A percentile compares a stretch with the other conserved stretches of the same genome.
phyloP scores from a whole-genome alignment of 2,329 filamentous ascomycete genomes.

The Colletotrichum chrysophilum region DNA sequence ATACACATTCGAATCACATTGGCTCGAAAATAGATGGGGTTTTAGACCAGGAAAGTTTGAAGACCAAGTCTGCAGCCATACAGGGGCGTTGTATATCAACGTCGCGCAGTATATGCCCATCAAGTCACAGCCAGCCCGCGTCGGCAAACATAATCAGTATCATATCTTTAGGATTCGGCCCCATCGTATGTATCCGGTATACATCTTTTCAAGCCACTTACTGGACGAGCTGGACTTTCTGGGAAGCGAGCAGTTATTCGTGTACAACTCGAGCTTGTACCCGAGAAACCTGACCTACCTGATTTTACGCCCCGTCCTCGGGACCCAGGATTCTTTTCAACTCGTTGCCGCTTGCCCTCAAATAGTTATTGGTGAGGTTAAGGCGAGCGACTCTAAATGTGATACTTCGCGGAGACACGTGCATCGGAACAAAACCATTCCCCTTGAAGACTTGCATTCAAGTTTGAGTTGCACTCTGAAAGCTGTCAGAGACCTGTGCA shows the following conservation, averaged over 20 bases:
- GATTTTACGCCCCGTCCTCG: not conserved
- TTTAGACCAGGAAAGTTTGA: too few relatives aligned
- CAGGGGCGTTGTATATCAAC: not conserved
- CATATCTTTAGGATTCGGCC: not conserved
- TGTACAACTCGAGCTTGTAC: not conserved
- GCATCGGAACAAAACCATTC: too few relatives aligned
- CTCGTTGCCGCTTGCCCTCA: not conserved
- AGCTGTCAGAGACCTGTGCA: too few relatives aligned
- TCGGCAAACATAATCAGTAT: too few relatives aligned
- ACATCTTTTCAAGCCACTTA: not conserved
- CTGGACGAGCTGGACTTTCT: not conserved
- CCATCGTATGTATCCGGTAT: not conserved
- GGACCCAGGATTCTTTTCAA: not conserved
- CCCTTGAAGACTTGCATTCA: too few relatives aligned
- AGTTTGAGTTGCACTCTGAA: too few relatives aligned
- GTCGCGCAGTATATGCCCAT: not conserved
- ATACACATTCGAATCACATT: too few relatives aligned
- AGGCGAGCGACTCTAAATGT: too few relatives aligned
- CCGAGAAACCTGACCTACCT: not conserved
- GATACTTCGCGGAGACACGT: too few relatives aligned
- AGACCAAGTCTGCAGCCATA: not conserved
- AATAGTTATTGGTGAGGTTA: too few relatives aligned
- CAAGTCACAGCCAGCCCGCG: not conserved
- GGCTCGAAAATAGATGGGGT: too few relatives aligned
- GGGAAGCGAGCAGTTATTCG: not conserved